Evolutionary conservation across 768 basidiomycete species (phyloP), one percentile per base, ranked within the genome.

Genomic region (Astraeus odoratus): DNA sequence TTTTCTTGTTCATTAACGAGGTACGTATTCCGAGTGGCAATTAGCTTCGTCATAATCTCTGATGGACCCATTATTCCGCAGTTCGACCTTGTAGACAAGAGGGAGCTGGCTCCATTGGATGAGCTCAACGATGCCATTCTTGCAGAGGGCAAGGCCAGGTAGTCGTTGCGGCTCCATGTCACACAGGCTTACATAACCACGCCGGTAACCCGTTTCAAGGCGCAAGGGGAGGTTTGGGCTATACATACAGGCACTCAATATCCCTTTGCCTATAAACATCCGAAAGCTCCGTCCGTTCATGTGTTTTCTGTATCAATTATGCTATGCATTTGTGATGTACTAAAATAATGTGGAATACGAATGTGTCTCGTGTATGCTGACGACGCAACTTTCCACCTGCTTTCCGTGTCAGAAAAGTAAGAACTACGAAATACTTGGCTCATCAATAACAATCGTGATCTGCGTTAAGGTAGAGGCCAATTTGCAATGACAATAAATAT

Each of bases 41-140:
- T n/a, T n/a, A n/a, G n/a, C n/a, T 31, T 8, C 13, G 26, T 37
- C 25, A 30, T 33, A 49, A 27, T 41, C 27, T 36, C 48, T 53
- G 52, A 43, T 43, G 10, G 13, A 2, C 33, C 34, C 30, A 27
- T 31, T 12, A 29, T n/a, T 16, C 15, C 42, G 5, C 54, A 92
- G 90, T 95, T 95, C 60, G 85, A 92, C 58, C 74, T 95, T 18
- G 79, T 98, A n/a, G 94, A 96, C 54, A 88, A 89, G 76, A 96
- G 93, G 66, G 95, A 98, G 59, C 74, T 98, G 7, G 89, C 88
- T 9, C 95, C 95, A 0, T 68, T 98, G 42, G 92, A 94, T 52
- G 95, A 98, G 63, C 76, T 97, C 55, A 97, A 97, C 63, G 88
- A 91, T 53, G 90, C 89, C 8, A 92, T 98, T 52, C 66, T 84